These are phyloP conservation scores for Albugo laibachii DNA, from an alignment of 352 stramenopile genomes.

Conservation along the genomic window DNA sequence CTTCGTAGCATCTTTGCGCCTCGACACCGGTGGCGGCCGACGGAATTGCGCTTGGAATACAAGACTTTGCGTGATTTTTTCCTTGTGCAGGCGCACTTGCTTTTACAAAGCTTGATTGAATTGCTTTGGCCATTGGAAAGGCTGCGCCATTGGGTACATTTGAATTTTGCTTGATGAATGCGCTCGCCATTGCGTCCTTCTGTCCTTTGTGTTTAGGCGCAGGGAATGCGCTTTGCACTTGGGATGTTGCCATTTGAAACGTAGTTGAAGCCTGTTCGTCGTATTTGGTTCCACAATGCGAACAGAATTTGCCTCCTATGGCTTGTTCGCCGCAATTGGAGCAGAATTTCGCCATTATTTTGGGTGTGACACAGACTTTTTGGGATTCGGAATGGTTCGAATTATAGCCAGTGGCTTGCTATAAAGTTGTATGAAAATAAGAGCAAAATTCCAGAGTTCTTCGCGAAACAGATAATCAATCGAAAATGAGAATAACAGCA, in stretches of 20 bases:
- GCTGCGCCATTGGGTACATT: neutral
- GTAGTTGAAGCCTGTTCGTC: neutral
- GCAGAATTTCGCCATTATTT: slow-evolving; percentile 7
- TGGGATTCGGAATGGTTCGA: too few relatives aligned
- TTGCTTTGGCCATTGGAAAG: neutral
- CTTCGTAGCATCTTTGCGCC: slow-evolving; percentile 29
- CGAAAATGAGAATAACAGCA: too few relatives aligned
- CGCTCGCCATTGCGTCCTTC: neutral
- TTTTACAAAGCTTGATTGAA: neutral
- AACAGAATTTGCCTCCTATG: slow-evolving; percentile 5
- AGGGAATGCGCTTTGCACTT: neutral
- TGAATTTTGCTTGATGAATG: neutral
- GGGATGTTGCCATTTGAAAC: neutral
- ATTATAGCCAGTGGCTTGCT: too few relatives aligned
- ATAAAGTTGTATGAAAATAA: too few relatives aligned
- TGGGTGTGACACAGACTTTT: too few relatives aligned
- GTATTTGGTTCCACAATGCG: slow-evolving; percentile 4
- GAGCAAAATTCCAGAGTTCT: too few relatives aligned
- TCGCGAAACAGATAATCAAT: too few relatives aligned
- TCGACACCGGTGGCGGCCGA: slow-evolving; percentile 23
- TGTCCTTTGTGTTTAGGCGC: neutral
- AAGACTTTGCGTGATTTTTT: neutral
- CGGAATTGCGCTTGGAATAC: slow-evolving; percentile 13
- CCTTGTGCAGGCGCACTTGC: neutral
- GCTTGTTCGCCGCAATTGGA: slow-evolving; percentile 3